These are phyloP conservation scores for Oryza meyeriana DNA, from an alignment of 176 grass and related monocot species.

Conservation along the genomic window DNA sequence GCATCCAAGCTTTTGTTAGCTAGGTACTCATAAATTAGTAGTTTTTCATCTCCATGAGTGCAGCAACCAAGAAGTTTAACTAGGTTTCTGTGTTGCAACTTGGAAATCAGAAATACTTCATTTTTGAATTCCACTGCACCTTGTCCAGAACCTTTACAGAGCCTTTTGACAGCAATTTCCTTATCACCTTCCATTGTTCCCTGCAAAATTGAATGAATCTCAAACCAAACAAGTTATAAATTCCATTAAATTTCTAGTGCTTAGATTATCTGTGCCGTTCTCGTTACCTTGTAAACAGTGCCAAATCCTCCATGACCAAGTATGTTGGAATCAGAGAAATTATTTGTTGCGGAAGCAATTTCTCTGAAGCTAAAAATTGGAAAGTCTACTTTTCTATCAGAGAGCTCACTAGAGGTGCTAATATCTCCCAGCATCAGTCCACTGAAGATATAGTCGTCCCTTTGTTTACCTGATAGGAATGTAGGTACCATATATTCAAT, in stretches of 20 bases:
- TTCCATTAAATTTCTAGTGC: neutral
- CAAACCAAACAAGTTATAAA: neutral
- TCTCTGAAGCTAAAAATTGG: slow-evolving; percentile 28
- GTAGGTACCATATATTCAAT: neutral
- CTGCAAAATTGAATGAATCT: slow-evolving; percentile 9
- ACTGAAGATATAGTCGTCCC: neutral
- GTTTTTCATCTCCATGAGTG: slow-evolving; percentile 35
- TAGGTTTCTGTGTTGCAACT: slow-evolving; percentile 52
- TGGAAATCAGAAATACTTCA: slow-evolving; percentile 40
- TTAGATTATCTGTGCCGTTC: neutral
- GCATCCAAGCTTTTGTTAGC: slow-evolving; percentile 52
- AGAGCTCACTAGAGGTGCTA: neutral
- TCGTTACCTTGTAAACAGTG: slow-evolving; percentile 57
- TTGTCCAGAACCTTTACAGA: slow-evolving; percentile 36
- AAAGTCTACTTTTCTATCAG: neutral
- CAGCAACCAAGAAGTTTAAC: slow-evolving; percentile 45
- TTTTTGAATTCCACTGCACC: slow-evolving; percentile 46
- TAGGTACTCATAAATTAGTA: slow-evolving; percentile 49
- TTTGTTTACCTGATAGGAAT: slow-evolving; percentile 16
- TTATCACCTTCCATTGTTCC: slow-evolving; percentile 23
- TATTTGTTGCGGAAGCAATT: slow-evolving; percentile 40
- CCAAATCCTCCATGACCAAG: slow-evolving; percentile 70
- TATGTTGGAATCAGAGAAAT: slow-evolving; percentile 46
- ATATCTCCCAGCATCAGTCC: neutral
- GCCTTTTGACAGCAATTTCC: slow-evolving; percentile 42